These are phyloP conservation scores for Kandelia obovata DNA, from an alignment of 345 rosid genomes.

Conservation along the genomic window DNA sequence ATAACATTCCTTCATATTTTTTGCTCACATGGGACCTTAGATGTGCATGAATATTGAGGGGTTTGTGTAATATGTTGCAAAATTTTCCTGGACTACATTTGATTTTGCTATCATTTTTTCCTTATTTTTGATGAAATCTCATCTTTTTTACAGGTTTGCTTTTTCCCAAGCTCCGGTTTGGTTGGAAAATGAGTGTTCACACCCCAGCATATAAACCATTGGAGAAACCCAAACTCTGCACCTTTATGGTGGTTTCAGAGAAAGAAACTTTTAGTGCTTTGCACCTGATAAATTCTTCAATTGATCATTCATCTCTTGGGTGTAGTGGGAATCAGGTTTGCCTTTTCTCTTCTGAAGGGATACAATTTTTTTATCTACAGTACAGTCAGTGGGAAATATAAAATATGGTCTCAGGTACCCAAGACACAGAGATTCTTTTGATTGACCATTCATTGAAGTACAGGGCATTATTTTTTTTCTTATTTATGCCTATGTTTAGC, in stretches of 20 bases:
- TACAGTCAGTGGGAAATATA: neutral
- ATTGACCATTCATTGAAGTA: neutral
- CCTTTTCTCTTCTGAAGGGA: neutral
- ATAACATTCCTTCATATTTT: neutral
- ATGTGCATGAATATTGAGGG: neutral
- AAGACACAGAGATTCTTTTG: neutral
- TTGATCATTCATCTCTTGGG: constrained; percentile 40
- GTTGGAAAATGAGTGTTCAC: constrained; percentile 71
- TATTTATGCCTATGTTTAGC: too few relatives aligned
- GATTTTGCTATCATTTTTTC: neutral
- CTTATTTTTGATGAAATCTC: neutral
- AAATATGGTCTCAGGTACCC: neutral
- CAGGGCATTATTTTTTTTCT: neutral
- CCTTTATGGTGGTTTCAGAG: constrained; percentile 76
- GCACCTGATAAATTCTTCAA: constrained; percentile 49
- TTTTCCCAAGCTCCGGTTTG: constrained; percentile 75
- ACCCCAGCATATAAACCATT: constrained; percentile 51
- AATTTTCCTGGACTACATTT: neutral
- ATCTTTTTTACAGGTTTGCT: constrained; percentile 58
- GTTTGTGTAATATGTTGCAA: too few relatives aligned
- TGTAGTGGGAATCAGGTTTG: constrained; percentile 55
- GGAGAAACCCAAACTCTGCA: constrained; percentile 46
- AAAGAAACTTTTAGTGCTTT: constrained; percentile 46
- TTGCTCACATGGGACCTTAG: neutral
- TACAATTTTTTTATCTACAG: neutral